phyloP scores from a whole-genome alignment of 148 eudicot species.

The Gaultheria prostrata region DNA sequence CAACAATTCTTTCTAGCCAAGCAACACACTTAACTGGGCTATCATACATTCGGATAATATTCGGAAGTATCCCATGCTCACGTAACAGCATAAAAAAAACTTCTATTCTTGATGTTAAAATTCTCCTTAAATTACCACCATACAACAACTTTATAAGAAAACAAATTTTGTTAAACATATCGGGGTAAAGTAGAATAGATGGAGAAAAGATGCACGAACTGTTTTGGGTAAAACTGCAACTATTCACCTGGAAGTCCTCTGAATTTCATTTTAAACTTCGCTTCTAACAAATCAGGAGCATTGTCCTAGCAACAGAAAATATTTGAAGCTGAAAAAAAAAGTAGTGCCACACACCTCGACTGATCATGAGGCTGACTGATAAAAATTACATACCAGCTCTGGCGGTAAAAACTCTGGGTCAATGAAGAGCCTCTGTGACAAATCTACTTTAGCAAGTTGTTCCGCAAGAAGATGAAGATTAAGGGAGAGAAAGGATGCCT shows the following conservation, averaged over 20 bases:
- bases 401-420: slow-evolving; percentile 63
- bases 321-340: not conserved
- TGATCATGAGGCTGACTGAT: not conserved
- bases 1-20: not conserved
- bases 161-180: not conserved
- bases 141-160: not conserved
- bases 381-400: slow-evolving; percentile 49
- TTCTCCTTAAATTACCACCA: not conserved
- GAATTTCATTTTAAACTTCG: not conserved
- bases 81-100: not conserved
- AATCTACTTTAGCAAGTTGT: slow-evolving; percentile 58
- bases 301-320: not conserved
- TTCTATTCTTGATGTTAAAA: not conserved
- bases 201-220: not conserved
- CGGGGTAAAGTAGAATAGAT: not conserved
- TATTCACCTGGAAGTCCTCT: not conserved
- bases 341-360: not conserved
- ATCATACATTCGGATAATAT: not conserved
- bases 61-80: not conserved
- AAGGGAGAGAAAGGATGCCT: slow-evolving; percentile 73
- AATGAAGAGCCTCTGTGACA: slow-evolving; percentile 67
- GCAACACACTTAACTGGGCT: not conserved
- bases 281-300: slow-evolving; percentile 10
- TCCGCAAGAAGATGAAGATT: slow-evolving; percentile 60
- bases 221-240: not conserved